Evolutionary conservation across 805 yeast genomes (phyloP).

Genomic region (Candida bentonensis): DNA sequence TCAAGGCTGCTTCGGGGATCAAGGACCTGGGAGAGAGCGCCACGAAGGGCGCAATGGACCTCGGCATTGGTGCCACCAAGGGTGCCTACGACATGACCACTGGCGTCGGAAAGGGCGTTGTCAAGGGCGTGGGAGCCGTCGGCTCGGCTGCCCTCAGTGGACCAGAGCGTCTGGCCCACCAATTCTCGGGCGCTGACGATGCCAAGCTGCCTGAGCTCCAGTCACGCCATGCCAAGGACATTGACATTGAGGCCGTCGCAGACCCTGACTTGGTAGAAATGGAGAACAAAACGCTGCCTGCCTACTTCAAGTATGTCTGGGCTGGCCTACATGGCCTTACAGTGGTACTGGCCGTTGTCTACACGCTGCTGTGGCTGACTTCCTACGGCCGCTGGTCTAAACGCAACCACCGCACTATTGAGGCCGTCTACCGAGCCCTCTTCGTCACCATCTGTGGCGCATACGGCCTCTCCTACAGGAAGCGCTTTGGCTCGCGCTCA

Average conservation of each 20-base stretch:
- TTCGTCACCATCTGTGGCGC: not conserved
- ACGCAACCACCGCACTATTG: not conserved
- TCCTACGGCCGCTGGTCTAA: not conserved
- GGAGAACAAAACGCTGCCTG: not conserved
- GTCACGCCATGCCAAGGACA: not conserved
- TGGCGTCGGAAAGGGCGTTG: not conserved
- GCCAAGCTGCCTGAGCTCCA: not conserved
- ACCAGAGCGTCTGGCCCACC: not conserved
- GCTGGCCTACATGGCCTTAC: not conserved
- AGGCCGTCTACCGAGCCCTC: not conserved
- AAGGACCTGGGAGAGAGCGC: not conserved
- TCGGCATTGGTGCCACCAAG: not conserved
- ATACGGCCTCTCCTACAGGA: not conserved
- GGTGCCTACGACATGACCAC: too few relatives aligned
- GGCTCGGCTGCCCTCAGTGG: not conserved
- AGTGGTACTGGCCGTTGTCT: not conserved
- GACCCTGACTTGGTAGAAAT: not conserved
- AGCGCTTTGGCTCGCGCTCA: not conserved
- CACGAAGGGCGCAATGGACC: not conserved
- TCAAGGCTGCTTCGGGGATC: not conserved
- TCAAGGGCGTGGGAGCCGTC: not conserved
- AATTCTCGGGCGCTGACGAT: not conserved
- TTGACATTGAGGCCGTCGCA: not conserved
- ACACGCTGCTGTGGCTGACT: not conserved
- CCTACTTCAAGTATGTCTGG: not conserved